Evolutionary conservation across 768 basidiomycete species (phyloP).

Genomic region (Aureoboletus auriporus): DNA sequence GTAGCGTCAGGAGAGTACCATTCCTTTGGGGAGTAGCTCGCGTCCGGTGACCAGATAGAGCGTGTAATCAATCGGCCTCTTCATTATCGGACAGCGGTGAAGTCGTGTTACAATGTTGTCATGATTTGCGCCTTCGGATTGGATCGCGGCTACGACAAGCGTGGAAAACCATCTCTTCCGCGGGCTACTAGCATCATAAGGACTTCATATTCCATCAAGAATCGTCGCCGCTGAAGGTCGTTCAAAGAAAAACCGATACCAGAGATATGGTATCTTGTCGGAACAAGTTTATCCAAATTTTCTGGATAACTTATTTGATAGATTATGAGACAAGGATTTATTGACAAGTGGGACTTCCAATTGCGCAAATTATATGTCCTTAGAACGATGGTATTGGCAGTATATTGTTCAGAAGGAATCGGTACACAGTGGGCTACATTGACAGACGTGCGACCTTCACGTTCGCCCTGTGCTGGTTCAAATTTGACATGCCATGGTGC

Average conservation of each 20-base stretch:
- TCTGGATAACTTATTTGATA: conserved; percentile 19
- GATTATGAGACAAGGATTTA: conserved; percentile 51
- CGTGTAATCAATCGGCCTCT: conserved; percentile 49
- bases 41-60: conserved; percentile 88
- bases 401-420: too few species aligned
- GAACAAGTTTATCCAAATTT: conserved; percentile 37
- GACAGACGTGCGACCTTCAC: too few species aligned
- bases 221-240: conserved; percentile 20
- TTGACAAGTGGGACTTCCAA: conserved; percentile 85
- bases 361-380: conserved; percentile 76
- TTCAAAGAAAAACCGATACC: conserved; percentile 31
- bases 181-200: too few species aligned
- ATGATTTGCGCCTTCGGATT: too few species aligned
- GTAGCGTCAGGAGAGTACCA: conserved; percentile 39
- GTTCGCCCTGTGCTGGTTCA: too few species aligned
- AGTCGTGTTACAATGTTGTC: too few species aligned
- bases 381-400: conserved; percentile 39
- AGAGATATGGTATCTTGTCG: conserved; percentile 46
- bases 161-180: too few species aligned
- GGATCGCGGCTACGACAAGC: too few species aligned
- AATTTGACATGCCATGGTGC: too few species aligned
- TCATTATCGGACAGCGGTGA: neutral
- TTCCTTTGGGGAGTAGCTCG: conserved; percentile 68
- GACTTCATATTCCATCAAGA: conserved; percentile 23
- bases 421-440: too few species aligned